These are phyloP conservation scores for Basipetospora chlamydospora DNA, from an alignment of 2,329 filamentous ascomycete species.

Conservation along the genomic window DNA sequence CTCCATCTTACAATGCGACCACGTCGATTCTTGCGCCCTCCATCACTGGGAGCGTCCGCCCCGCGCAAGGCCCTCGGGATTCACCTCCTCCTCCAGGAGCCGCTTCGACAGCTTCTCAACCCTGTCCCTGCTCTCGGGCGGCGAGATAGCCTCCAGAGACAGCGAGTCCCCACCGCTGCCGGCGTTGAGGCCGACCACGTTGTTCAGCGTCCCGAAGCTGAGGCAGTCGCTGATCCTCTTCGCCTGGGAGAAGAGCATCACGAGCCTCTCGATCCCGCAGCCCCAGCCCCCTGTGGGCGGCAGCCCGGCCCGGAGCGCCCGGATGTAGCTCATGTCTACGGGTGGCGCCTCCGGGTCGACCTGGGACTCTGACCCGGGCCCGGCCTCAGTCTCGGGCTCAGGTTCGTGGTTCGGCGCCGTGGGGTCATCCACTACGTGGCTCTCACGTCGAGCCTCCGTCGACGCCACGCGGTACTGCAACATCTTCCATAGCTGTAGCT, in stretches of 20 bases:
- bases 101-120: slow-evolving; percentile 1
- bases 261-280: slow-evolving; percentile 76
- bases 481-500: slow-evolving; percentile 75
- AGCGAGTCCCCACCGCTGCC: neutral
- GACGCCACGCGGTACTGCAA: slow-evolving; percentile 28
- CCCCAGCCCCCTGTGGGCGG: slow-evolving; percentile 98
- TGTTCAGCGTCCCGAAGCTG: slow-evolving; percentile 72
- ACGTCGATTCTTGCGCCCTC: no score
- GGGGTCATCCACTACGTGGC: slow-evolving; percentile 10
- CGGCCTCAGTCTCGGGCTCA: slow-evolving; percentile 11
- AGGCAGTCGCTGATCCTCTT: slow-evolving; percentile 74
- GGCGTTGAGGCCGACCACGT: slow-evolving; percentile 34
- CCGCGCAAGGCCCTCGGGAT: no score
- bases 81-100: neutral
- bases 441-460: slow-evolving; percentile 13
- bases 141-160: neutral
- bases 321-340: slow-evolving; percentile 68
- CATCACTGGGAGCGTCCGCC: no score
- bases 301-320: slow-evolving; percentile 72
- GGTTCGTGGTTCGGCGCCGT: slow-evolving; percentile 7
- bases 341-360: slow-evolving; percentile 30
- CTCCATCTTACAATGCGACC: no score
- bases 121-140: neutral
- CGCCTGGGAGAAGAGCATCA: slow-evolving; percentile 76
- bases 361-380: slow-evolving; percentile 20